Evolutionary conservation across 1,284 basidiomycete genomes (phyloP), one percentile per base, ranked within the genome.

Genomic region (Trametes versicolor): DNA sequence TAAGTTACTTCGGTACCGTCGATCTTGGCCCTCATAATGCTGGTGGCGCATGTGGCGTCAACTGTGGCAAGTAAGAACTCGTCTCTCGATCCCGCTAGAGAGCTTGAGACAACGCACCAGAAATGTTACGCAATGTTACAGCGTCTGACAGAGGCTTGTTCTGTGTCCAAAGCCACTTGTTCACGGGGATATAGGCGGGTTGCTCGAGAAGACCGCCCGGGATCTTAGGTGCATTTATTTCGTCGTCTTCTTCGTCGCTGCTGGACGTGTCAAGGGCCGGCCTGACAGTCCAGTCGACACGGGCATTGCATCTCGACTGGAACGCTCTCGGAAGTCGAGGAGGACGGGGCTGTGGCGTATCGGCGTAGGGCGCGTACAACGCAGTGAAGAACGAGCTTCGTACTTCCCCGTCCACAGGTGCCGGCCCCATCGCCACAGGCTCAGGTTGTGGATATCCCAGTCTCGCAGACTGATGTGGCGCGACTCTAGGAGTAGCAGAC

Each of bases 1-100:
- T 84, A 85, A 25, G 75, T 80, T 29, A 86, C 73, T n/a, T 72
- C 70, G 19, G 75, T 75, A 58, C 73, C 71, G 2, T 72, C 64
- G 51, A 67, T 60, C 25, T 34, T 41, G 12, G 60, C 58, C 47
- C 34, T 49, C 58, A 60, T 63, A 73, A 55, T 80, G 66, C 57
- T 66, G 66, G 43, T 81, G 80, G 51, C 82, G 58, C 84, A 64
- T 32, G 23, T 23, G 1, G 25, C 21, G 23, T 49, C 50, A 29
- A 9, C 62, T 63, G 12, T 10, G 23, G 36, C 21, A 34, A 21
- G 10, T 2, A 19, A 32, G 15, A 15, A 25, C 13, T 25, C 17
- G 13, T 8, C 13, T 49, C 4, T 10, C 45, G 8, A 23, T 27
- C 15, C 25, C 12, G 6, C 13, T 2, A 13, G 15, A 27, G 15